Evolutionary conservation across 176 grass and related monocot species (phyloP).

Genomic region (Pharus latifolius): DNA sequence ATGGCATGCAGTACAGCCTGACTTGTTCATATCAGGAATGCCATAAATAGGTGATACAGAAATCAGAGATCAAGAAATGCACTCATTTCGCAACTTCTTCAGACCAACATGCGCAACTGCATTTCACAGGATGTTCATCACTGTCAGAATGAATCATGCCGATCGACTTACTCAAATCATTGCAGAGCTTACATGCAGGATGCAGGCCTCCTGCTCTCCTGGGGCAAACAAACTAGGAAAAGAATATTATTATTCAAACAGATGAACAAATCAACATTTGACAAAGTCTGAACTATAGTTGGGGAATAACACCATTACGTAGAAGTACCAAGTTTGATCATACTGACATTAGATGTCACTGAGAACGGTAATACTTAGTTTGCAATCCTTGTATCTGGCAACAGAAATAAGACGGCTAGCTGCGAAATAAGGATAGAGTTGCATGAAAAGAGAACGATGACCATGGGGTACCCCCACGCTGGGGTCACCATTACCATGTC

Average conservation of each 20-base stretch:
- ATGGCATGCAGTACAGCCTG: neutral
- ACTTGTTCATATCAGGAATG: slow-evolving; percentile 22
- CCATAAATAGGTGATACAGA: slow-evolving; percentile 23
- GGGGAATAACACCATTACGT: neutral
- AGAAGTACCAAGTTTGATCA: slow-evolving; percentile 4
- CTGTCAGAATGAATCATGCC: neutral
- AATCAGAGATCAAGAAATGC: neutral
- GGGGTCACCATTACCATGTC: slow-evolving; percentile 25
- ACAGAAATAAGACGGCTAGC: neutral
- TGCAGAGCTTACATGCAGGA: neutral
- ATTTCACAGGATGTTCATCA: slow-evolving; percentile 4
- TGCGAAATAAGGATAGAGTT: slow-evolving; percentile 17
- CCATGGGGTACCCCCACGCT: slow-evolving; percentile 13
- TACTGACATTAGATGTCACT: neutral
- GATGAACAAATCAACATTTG: neutral
- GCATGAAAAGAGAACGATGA: slow-evolving; percentile 8
- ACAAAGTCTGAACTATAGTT: neutral
- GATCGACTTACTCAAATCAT: neutral
- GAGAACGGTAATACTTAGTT: slow-evolving; percentile 2
- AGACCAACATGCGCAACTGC: slow-evolving; percentile 1
- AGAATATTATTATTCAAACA: neutral
- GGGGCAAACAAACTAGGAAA: neutral
- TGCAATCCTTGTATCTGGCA: slow-evolving; percentile 1
- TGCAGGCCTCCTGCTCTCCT: neutral
- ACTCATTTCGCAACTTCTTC: slow-evolving; percentile 14